Conservation (phyloP, 2,329 filamentous ascomycete species). For the Neodidymelliopsis sp. region DNA sequence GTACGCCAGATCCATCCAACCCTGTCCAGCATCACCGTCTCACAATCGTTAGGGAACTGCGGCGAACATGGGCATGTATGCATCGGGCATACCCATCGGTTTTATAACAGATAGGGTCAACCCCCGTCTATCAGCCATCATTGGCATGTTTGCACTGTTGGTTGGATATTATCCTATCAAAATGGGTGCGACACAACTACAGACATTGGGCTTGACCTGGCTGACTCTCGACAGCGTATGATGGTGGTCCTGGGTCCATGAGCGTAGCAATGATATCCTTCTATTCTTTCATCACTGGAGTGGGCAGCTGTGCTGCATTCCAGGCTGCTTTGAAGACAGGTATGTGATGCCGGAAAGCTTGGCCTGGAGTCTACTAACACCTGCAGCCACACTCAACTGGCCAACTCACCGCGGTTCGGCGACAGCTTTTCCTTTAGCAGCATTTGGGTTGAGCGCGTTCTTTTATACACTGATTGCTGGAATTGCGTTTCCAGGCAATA, state of each 20-base stretch:
- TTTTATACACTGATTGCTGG: constrained; percentile 88
- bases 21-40: constrained; percentile 29
- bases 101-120: constrained; percentile 85
- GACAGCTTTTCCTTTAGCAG: constrained; percentile 90
- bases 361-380: constrained; percentile 23
- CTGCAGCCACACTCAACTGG: constrained; percentile 84
- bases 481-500: constrained; percentile 82
- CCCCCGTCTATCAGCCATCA: constrained; percentile 77
- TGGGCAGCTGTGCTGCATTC: constrained; percentile 93
- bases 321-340: constrained; percentile 81
- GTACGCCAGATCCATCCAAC: constrained; percentile 56
- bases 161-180: constrained; percentile 88
- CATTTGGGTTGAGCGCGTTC: constrained; percentile 93
- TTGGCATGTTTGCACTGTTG: constrained; percentile 75
- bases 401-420: constrained; percentile 90
- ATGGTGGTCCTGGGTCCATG: constrained; percentile 67
- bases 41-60: constrained; percentile 59
- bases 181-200: constrained; percentile 49
- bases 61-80: constrained; percentile 94
- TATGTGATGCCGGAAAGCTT: constrained; percentile 26
- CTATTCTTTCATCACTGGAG: constrained; percentile 83
- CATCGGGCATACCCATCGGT: constrained; percentile 85
- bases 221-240: constrained; percentile 67
- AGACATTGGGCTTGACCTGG: not conserved
- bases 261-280: constrained; percentile 72